phyloP scores from a whole-genome alignment of 2,329 filamentous ascomycete genomes.

The Phaeosphaeria sp. region DNA sequence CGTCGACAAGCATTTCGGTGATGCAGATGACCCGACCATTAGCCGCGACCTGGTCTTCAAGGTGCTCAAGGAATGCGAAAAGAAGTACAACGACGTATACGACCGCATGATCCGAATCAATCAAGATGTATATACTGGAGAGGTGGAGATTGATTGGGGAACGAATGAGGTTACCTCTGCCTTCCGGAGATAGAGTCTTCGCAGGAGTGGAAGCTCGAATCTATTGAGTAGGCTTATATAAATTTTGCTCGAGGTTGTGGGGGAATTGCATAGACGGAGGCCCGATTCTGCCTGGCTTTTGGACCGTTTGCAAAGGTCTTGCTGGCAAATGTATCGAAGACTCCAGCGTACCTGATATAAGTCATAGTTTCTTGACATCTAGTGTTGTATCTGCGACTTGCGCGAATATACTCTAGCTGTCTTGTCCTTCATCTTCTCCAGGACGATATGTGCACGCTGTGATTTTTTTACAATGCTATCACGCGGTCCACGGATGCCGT shows the following conservation, averaged over 20 bases:
- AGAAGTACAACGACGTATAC: constrained; percentile 60
- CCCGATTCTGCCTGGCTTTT: background rate
- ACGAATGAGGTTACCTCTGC: constrained; percentile 36
- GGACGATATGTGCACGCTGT: no score
- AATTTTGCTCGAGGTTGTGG: background rate
- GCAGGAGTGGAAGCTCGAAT: constrained; percentile 21
- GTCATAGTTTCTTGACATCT: background rate
- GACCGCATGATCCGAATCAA: constrained; percentile 56
- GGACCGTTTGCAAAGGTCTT: background rate
- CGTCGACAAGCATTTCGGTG: constrained; percentile 96
- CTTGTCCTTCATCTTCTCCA: background rate
- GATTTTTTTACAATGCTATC: no score
- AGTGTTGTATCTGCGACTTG: background rate
- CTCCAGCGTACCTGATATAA: background rate
- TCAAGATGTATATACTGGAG: constrained; percentile 55
- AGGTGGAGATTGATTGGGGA: constrained; percentile 52
- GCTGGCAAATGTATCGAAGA: background rate
- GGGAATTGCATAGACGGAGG: background rate
- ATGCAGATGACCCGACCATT: constrained; percentile 76
- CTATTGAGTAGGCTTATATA: constrained; percentile 10
- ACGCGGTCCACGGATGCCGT: background rate
- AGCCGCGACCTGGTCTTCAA: constrained; percentile 66
- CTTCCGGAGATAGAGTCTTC: constrained; percentile 36
- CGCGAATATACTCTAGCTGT: constrained; percentile 1
- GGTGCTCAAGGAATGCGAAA: constrained; percentile 67